Base-by-base conservation (phyloP, 2,329 filamentous ascomycete genomes). In the Amauroascus verrucosus region DNA sequence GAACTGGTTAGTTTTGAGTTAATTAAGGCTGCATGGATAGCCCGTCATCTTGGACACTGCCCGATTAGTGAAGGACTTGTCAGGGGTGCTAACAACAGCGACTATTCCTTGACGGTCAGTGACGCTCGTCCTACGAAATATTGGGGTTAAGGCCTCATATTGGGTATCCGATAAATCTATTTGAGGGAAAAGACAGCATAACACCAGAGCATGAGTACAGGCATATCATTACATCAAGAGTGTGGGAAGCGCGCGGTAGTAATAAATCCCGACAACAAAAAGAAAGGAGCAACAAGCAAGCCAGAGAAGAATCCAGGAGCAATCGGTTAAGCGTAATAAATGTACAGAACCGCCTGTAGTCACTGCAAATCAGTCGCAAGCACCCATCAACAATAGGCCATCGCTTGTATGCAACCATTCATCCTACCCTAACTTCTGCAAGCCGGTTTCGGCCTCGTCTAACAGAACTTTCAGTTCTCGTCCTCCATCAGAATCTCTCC, bases 391-490 rank as follows among this genome's bases (percentile, higher is more conserved):
- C 30, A 38, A 48, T 14, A 24, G 13, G 22, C 9, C 40, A 45
- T 1, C 37, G n/a, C 18, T n/a, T 37, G 18, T 6, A 26, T 37
- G 30, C 18, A 22, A 16, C 38, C 48, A 50, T 22, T 3, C n/a
- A 41, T 37, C 33, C 33, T 43, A 40, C 26, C 40, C 37, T 16
- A 33, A 32, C 65, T 70, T 35, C 60, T 83, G 75, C 56, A 86
- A 74, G 54, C 86, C 84, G 68, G 75, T 81, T 59, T 84, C 67
- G 65, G 88, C 70, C 51, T 78, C 77, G 48, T 77, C 75, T 63
- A 90, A 65, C 80, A 59, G 72, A 71, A 70, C 83, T 79, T 69
- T 79, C 57, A 75, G 68, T 65, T 72, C 74, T 64, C 70, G 76
- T 57, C 72, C 73, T 44, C 75, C 73, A 56, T 78, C 66, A 59